These are phyloP conservation scores for Euphrasia arctica DNA, from an alignment of 305 asterid species.

Conservation along the genomic window DNA sequence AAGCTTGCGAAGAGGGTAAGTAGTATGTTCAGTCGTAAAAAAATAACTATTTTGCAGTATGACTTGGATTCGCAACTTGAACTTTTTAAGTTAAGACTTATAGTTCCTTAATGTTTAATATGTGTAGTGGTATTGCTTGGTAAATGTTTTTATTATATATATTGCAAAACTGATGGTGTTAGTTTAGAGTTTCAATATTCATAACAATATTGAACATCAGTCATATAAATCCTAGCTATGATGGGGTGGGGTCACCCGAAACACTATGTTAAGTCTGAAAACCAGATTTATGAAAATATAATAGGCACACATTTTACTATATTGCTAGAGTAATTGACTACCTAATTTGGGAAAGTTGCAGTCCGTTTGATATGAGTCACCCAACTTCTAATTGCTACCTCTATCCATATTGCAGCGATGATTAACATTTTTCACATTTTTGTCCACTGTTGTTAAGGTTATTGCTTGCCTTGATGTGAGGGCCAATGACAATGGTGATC, in stretches of 20 bases:
- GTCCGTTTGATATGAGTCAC: not conserved
- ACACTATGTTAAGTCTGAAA: conserved; percentile 14
- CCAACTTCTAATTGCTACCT: conserved; percentile 5
- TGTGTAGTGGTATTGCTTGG: not conserved
- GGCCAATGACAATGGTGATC: conserved; percentile 85
- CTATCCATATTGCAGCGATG: conserved; percentile 4
- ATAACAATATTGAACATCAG: conserved; percentile 4
- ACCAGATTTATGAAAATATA: not conserved
- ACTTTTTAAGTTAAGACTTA: not conserved
- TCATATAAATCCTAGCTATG: not conserved
- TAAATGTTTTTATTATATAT: conserved; percentile 6
- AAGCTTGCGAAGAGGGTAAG: conserved; percentile 96
- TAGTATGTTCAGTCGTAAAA: conserved; percentile 5
- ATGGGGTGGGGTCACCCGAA: conserved; percentile 3
- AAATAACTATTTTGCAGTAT: conserved; percentile 7
- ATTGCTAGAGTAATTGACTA: not conserved
- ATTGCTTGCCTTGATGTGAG: conserved; percentile 99
- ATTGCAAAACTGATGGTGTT: conserved; percentile 1
- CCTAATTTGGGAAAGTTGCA: conserved; percentile 4
- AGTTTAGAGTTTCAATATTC: conserved; percentile 5
- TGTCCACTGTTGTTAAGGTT: conserved; percentile 48
- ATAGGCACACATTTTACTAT: not conserved
- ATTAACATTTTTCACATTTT: conserved; percentile 11
- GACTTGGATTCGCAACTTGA: conserved; percentile 6
- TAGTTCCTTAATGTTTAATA: conserved; percentile 2